Conservation (phyloP, 139 green algal genomes). For the Coelastrella sp. region DNA sequence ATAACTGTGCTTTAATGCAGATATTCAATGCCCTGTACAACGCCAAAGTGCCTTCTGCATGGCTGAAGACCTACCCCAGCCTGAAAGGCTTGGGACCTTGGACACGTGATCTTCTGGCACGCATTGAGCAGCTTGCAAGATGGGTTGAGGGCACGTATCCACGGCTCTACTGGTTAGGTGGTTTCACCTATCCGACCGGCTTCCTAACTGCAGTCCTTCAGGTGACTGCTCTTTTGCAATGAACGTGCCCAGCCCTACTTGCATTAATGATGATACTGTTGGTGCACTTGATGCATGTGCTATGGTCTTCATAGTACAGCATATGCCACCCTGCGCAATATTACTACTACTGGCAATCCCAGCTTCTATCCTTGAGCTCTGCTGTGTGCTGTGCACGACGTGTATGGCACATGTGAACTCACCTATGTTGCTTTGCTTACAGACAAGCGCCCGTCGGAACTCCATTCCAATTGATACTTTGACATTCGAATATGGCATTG, state of each 20-base stretch:
- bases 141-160: slow-evolving; percentile 85
- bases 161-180: slow-evolving; percentile 86
- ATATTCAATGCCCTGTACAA: slow-evolving; percentile 80
- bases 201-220: slow-evolving; percentile 72
- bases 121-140: slow-evolving; percentile 77
- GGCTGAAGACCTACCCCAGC: slow-evolving; percentile 86
- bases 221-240: no score
- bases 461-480: slow-evolving; percentile 89
- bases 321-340: no score
- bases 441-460: slow-evolving; percentile 82
- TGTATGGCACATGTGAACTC: no score
- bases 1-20: slow-evolving; percentile 27
- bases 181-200: slow-evolving; percentile 89
- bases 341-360: no score
- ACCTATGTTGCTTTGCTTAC: slow-evolving; percentile 62
- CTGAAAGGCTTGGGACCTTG: slow-evolving; percentile 86
- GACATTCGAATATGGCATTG: slow-evolving; percentile 84
- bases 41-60: slow-evolving; percentile 76
- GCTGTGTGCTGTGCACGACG: no score
- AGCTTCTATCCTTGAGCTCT: no score
- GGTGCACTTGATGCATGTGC: no score
- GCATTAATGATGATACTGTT: no score
- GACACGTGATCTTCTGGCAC: slow-evolving; percentile 83
- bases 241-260: no score
- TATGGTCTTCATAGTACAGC: no score